Conservation (phyloP, 1,284 basidiomycete species). For the Ganoderma meredithae region DNA sequence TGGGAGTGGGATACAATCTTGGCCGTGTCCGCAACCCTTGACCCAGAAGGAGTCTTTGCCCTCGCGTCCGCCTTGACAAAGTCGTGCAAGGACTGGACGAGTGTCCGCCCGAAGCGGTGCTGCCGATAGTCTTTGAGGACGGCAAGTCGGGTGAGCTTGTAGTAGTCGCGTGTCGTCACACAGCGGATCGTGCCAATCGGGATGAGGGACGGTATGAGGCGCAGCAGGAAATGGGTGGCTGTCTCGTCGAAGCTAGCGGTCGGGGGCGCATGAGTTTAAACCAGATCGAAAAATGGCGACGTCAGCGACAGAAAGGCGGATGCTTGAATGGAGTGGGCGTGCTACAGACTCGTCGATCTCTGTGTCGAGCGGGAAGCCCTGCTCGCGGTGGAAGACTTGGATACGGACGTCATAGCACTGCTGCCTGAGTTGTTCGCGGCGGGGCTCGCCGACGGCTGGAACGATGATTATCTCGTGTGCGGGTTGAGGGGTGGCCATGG, state of each 20-base stretch:
- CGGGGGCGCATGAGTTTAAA: conserved; percentile 13
- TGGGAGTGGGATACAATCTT: conserved; percentile 72
- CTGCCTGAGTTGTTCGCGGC: conserved; percentile 48
- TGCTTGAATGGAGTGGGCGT: not conserved
- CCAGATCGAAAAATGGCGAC: conserved; percentile 4
- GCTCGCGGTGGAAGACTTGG: conserved; percentile 73
- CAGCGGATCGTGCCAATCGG: conserved; percentile 76
- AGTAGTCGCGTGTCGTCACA: conserved; percentile 47
- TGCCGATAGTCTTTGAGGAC: conserved; percentile 71
- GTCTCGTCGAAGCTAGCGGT: conserved; percentile 60
- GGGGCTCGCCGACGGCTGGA: conserved; percentile 45
- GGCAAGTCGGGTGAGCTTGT: conserved; percentile 76
- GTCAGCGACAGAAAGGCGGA: conserved; percentile 13
- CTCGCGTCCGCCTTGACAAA: conserved; percentile 55
- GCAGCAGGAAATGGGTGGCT: conserved; percentile 74
- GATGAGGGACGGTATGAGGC: conserved; percentile 61
- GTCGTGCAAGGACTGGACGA: conserved; percentile 66
- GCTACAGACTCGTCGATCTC: conserved; percentile 74
- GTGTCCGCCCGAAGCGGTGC: conserved; percentile 65
- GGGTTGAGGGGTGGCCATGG: conserved; percentile 38
- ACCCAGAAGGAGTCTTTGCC: conserved; percentile 40
- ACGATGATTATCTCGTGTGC: conserved; percentile 63
- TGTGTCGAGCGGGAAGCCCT: conserved; percentile 71
- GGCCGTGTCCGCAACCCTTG: conserved; percentile 36
- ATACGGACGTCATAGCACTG: conserved; percentile 72